These are phyloP conservation scores for Tothia fuscella DNA, from an alignment of 2,329 filamentous ascomycete genomes.

Conservation along the genomic window DNA sequence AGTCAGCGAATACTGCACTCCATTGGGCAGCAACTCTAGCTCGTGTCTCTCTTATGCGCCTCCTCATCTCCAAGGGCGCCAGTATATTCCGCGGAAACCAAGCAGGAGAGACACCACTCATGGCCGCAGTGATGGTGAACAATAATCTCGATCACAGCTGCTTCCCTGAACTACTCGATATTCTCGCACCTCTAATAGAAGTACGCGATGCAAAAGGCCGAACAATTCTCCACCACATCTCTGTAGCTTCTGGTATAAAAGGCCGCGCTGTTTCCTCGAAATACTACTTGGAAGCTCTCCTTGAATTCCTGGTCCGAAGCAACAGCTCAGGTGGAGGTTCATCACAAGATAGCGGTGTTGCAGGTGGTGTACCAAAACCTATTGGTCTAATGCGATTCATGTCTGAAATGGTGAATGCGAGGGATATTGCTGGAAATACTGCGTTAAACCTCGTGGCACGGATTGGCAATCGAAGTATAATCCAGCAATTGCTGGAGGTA, in stretches of 20 bases:
- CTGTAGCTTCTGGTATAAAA: constrained; percentile 89
- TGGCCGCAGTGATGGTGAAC: constrained; percentile 83
- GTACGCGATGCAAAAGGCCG: constrained; percentile 79
- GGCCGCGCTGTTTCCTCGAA: constrained; percentile 82
- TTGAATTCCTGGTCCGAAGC: constrained; percentile 89
- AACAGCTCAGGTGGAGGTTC: constrained; percentile 23
- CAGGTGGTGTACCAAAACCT: constrained; percentile 43
- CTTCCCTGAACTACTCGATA: constrained; percentile 81
- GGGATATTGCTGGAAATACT: constrained; percentile 89
- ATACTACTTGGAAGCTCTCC: constrained; percentile 87
- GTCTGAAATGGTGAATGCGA: constrained; percentile 90
- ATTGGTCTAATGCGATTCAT: constrained; percentile 91
- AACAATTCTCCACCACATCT: constrained; percentile 92
- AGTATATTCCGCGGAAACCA: constrained; percentile 81
- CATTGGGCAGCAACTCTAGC: constrained; percentile 95
- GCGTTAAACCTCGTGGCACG: constrained; percentile 87
- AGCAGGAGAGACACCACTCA: constrained; percentile 81
- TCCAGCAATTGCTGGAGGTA: constrained; percentile 91
- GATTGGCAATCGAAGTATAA: constrained; percentile 87
- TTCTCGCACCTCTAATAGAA: constrained; percentile 81
- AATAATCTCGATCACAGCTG: constrained; percentile 87
- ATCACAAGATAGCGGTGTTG: constrained; percentile 21
- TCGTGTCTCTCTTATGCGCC: constrained; percentile 66
- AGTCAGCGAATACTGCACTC: constrained; percentile 76
- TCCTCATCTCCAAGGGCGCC: constrained; percentile 72